Evolutionary conservation across 192 early-diverging fungal genomes (phyloP), one percentile per base, ranked within the genome.

Genomic region (Coemansia sp.): DNA sequence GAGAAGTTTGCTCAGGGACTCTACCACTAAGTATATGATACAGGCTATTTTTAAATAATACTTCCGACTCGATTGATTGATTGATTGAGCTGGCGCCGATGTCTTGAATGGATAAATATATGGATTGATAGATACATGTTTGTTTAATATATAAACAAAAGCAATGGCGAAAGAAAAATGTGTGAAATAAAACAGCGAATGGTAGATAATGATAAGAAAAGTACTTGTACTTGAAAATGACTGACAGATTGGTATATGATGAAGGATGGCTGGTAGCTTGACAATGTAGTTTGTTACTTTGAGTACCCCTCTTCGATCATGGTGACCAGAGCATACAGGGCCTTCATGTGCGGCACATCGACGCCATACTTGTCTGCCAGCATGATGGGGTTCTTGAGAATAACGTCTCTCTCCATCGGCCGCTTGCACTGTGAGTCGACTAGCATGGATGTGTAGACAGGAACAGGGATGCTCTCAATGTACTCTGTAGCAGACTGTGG

Each of bases 391-490:
- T 76, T 76, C 53, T 65, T 65, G 18, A 76, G 46, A 13, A 76
- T 69, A 24, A 70, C 72, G 5, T 76, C 67, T 27, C 58, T 62
- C 54, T 76, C 72, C 65, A 76, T 68, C 4, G 67, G 72, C 2
- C 72, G 52, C 51, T 66, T 76, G 37, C 53, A 51, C 67, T 70
- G 72, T 35, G 64, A 70, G 50, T 76, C 72, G 20, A 64, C 62
- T 9, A 68, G 54, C 72, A 76, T 76, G 3, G 72, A 76, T 32
- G 72, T 75, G 34, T 60, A 75, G 0, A 75, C 64, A 2, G 72
- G 72, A 1, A 68, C 65, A 1, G 65, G 66, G 13, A 75, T 67
- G 4, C 58, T 56, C 20, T 36, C 35, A 26, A 75, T 75, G 40
- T 68, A 68, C 37, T 63, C 55, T 6, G 60, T 68, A 1, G 70